Base-by-base conservation (phyloP, 305 asterid species). In the Fraxinus xanthoxyloides region DNA sequence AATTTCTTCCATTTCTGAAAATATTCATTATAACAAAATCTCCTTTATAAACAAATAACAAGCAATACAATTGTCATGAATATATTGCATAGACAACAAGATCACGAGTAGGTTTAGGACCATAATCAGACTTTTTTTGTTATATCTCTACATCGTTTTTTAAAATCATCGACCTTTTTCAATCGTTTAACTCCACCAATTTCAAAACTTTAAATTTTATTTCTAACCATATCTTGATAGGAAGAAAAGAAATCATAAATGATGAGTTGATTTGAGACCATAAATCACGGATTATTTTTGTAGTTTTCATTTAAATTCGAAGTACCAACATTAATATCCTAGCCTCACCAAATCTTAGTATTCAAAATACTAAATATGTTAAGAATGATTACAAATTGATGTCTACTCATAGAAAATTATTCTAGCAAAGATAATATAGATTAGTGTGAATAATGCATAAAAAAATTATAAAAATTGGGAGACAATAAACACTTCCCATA, bases 381-480 rank as follows among this genome's bases (percentile, higher is more conserved):
- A 10, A 24, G 2, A 74, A 43, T 43, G 15, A 76, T 78, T 78
- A 81, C 26, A 54, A 54, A n/a, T 54, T 54, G 8, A 26, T 70
- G 70, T 48, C 59, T 54, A 83, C 80, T 79, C 65, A 32, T 72
- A 43, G 63, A 54, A 4, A 26, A n/a, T 78, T 59, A 75, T 73
- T 81, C 82, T 74, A 78, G 81, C 51, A 46, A 81, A 46, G 75
- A 78, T 84, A 78, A 81, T 77, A 84, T 81, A 72, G 74, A 81
- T 63, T 61, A 81, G 77, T 73, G 43, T 46, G 78, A 6, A 78
- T 79, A 70, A 82, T 77, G 82, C 80, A 85, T 76, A 36, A 35
- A 80, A 80, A 80, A 85, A 28, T 51, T 77, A 36, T 79, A 82
- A 12, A 43, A 77, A 76, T 28, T 79, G 73, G 80, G 85, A 78